Evolutionary conservation across 805 yeast species (phyloP), one percentile per base, ranked within the genome.

Genomic region (Nakazawaea ernobii): DNA sequence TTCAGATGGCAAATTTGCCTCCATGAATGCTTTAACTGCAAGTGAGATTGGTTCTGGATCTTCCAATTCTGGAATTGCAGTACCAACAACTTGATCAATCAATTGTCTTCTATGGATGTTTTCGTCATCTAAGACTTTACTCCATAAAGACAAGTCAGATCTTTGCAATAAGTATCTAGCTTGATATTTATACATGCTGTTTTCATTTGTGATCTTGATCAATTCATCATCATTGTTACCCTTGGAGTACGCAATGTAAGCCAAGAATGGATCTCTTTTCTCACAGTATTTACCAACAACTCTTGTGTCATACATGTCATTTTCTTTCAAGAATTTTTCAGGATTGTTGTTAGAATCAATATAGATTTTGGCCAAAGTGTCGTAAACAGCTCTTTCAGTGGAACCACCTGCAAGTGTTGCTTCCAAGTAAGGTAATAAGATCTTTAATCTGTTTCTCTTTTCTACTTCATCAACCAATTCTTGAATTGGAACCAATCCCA

Each of bases 281-380:
- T 94, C 99, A 77, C 99, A 94, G 74, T 94, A 94, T 64, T 82
- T 89, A 75, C 99, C 99, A 55, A 94, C 97, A 59, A 86, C 86
- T 56, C 87, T 73, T n/a, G 98, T 85, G 69, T 94, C 95, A 70
- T 94, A 94, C 61, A 77, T 76, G 57, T 82, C 77, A 67, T 94
- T 94, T 68, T 92, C 98, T 63, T 82, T 84, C 72, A 94, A 77
- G 75, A 94, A 94, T 67, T 89, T 90, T 67, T 94, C 99, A 33
- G 99, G 98, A 57, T 90, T 86, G 73, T 94, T 94, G 76, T 94
- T 94, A 51, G 96, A 86, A 67, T 94, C 99, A 60, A 94, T 94
- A 75, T 94, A 94, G 56, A 94, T 94, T 73, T 94, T 94, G 42
- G 99, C 99, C 67, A 94, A 77, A 9, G 98, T 89, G 67, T 94